Evolutionary conservation across 768 basidiomycete genomes (phyloP), one percentile per base, ranked within the genome.

Genomic region (Leccinum broughii): DNA sequence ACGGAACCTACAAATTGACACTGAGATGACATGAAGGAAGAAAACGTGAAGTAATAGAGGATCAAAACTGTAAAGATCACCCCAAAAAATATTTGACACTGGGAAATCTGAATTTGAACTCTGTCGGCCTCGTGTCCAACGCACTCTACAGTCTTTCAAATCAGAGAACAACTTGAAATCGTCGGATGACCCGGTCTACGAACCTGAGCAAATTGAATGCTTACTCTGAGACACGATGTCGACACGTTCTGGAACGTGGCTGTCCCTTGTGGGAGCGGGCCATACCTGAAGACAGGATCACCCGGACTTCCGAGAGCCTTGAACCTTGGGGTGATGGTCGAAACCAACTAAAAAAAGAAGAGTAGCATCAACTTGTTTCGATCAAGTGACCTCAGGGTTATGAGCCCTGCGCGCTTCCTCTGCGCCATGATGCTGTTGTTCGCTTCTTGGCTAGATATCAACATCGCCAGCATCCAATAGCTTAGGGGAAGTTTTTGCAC

Each of bases 381-480:
- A 78, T 78, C 77, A 70, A 77, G 76, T 74, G 77, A 77, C 77
- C 76, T 78, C 77, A 71, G 77, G 77, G 77, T 78, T 78, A 78
- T 78, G 77, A 75, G 77, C 77, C 77, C 77, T 70, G 77, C 77
- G 76, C 77, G 77, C 77, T 78, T 72, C 77, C 77, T 71, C 77
- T 78, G 77, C 77, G 77, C 76, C 77, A 78, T 77, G 77, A 70
- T 78, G 77, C 77, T 78, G 28, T 62, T 22, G 2, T 17, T 26
- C 2, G 20, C 13, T 13, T 1, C 11, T n/a, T 15, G 7, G 22
- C 14, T 14, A 10, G 13, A 24, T 7, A 4, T 15, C 24, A 8
- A 49, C 24, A 49, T 49, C 22, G 2, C 48, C 13, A 15, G 20
- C 48, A 9, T n/a, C 0, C 48, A 35, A 35, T 35, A 35, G 5